Base-by-base conservation (phyloP, 352 stramenopile genomes). In the Globisporangium echinulatum region DNA sequence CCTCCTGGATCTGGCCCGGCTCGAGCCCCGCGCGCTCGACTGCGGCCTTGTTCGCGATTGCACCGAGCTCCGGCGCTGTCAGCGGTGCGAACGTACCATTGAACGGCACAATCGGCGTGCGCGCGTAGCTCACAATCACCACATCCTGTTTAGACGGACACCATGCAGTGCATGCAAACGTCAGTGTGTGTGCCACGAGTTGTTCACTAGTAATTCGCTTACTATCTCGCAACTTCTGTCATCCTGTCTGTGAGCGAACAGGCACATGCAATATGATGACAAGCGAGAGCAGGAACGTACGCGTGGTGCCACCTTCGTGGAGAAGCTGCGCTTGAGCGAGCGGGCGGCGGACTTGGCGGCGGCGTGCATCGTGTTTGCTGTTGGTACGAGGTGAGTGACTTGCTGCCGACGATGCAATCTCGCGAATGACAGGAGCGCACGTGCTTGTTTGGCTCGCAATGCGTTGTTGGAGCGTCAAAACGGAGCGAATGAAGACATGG, bases 31-130 rank as follows among this genome's bases (percentile, higher is more conserved):
- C 84, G 52, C 85, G 82, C 71, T 91, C 77, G 38, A 94, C 76
- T 6, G 85, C 83, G 37, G 73, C 85, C 47, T 76, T 69, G 64
- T 99, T 98, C 14, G 94, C 96, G n/a, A 96, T 82, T 8, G 94
- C 79, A 42, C 94, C 97, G 1, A 99, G 71, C 58, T 98, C 85
- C 1, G 96, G 82, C 3, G 86, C 96, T 4, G 76, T 85, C 3
- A 99, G 66, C 50, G 77, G 66, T 49, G 87, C 82, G 38, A 99
- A 91, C 11, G 80, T 85, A 6, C 96, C 95, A 51, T 95, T 90
- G 69, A 99, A 98, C 63, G 90, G 93, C 13, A 86, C 94, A 61
- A 99, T 97, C n/a, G 97, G 96, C 47, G 97, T 99, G 36, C 97
- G 86, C 51, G 92, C 92, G 62, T 97, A 96, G 68, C 85, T 94